These are phyloP conservation scores for Neoascochyta sp. DNA, from an alignment of 2,329 filamentous ascomycete genomes.

Conservation along the genomic window DNA sequence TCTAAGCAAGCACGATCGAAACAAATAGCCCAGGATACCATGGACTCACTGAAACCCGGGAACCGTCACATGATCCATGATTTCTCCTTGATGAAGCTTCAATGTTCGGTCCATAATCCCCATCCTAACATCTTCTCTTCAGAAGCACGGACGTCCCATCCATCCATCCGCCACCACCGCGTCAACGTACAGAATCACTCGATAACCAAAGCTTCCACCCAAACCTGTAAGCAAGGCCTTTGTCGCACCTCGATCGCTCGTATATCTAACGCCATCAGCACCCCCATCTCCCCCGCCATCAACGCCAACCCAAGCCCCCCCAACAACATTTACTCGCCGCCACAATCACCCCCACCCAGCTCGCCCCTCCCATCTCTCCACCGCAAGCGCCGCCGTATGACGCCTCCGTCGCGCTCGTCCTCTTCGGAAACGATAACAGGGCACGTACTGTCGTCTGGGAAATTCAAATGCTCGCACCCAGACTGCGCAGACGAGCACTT, in stretches of 20 bases:
- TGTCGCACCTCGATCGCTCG: background rate
- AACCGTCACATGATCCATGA: background rate
- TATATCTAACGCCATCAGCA: background rate
- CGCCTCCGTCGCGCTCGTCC: slow-evolving; percentile 1
- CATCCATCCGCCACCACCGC: no score
- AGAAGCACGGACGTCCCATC: no score
- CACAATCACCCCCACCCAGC: background rate
- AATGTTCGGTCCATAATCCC: background rate
- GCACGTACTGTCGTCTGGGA: slow-evolving; percentile 20
- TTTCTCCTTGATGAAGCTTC: background rate
- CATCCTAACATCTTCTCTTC: no score
- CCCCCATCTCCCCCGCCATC: no score
- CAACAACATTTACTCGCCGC: background rate
- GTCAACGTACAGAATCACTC: no score
- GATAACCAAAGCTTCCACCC: no score
- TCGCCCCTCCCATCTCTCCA: background rate
- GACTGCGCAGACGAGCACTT: slow-evolving; percentile 20
- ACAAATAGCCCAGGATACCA: background rate
- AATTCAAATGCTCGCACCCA: slow-evolving; percentile 22
- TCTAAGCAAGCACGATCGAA: background rate
- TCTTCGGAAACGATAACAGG: slow-evolving; percentile 18
- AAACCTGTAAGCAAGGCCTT: background rate
- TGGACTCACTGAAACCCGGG: background rate
- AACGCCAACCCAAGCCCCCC: background rate
- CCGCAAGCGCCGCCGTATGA: background rate